Conservation (phyloP, 305 asterid genomes). For the Rubia balearica region DNA sequence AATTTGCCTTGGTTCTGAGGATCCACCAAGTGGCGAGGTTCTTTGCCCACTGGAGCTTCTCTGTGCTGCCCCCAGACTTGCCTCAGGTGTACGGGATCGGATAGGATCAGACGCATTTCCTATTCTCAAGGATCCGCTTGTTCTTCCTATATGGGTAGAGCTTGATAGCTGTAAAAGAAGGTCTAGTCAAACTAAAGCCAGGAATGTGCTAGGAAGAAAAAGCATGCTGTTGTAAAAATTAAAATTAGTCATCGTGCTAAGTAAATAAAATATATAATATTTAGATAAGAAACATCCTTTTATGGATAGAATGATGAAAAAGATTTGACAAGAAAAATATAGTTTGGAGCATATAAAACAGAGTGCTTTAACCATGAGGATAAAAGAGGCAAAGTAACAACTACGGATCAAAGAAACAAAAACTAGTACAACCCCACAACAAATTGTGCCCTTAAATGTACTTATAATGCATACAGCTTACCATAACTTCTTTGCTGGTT, state of each 20-base stretch:
- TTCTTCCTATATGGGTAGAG: slow-evolving; percentile 40
- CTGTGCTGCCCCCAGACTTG: slow-evolving; percentile 55
- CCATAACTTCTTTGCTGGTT: slow-evolving; percentile 80
- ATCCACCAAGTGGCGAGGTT: slow-evolving; percentile 51
- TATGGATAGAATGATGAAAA: neutral
- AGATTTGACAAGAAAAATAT: neutral
- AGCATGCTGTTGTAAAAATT: neutral
- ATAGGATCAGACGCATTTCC: slow-evolving; percentile 61
- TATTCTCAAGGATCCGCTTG: slow-evolving; percentile 66
- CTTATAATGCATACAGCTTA: slow-evolving; percentile 27
- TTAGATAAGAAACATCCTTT: neutral
- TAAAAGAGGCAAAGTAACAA: neutral
- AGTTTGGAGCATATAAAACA: too few relatives aligned
- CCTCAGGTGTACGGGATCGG: slow-evolving; percentile 63
- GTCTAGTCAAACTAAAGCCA: neutral
- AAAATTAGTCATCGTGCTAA: neutral
- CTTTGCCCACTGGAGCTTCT: slow-evolving; percentile 53
- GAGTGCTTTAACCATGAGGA: neutral
- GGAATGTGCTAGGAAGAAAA: neutral
- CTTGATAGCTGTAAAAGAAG: slow-evolving; percentile 33
- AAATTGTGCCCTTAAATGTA: neutral
- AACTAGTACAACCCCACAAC: neutral
- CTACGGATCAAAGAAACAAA: neutral
- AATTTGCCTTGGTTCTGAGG: slow-evolving; percentile 49
- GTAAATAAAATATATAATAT: neutral